Percentiles rank a stretch among this genome's conserved stretches.
Conservation (phyloP, 495 filamentous ascomycete species). For the Barbatosphaeria neglecta region DNA sequence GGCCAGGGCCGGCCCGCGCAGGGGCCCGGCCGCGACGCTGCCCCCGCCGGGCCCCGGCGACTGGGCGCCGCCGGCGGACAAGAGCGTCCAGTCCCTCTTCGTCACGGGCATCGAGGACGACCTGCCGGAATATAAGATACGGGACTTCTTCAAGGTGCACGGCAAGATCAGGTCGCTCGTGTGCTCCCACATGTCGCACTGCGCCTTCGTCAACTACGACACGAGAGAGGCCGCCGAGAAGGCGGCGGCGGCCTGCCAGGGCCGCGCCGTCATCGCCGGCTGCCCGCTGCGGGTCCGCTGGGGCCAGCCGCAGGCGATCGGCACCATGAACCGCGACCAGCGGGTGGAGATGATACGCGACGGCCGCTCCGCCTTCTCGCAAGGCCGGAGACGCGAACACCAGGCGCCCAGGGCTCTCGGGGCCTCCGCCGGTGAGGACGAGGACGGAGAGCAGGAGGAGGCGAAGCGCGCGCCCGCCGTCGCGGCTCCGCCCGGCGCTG, state of each 20-base stretch:
- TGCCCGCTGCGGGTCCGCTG: constrained; percentile 83
- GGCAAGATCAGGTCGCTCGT: constrained; percentile 81
- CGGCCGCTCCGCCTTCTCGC: constrained; percentile 44
- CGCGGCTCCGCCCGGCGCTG: constrained; percentile 73
- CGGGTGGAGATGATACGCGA: constrained; percentile 63
- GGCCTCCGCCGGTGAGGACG: constrained; percentile 6
- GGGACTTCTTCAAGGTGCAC: constrained; percentile 79
- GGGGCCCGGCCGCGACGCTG: constrained; percentile 59
- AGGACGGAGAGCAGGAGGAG: constrained; percentile 12
- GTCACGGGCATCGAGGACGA: constrained; percentile 94
- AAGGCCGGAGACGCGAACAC: constrained; percentile 18
- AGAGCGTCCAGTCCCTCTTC: constrained; percentile 80
- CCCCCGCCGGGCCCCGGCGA: constrained; percentile 71
- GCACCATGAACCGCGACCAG: constrained; percentile 77
- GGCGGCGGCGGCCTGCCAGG: constrained; percentile 74
- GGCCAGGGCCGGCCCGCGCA: too few relatives aligned
- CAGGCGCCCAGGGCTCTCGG: constrained; percentile 20
- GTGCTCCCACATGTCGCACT: constrained; percentile 93
- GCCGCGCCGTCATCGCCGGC: constrained; percentile 70
- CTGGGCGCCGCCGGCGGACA: constrained; percentile 71
- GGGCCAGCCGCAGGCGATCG: constrained; percentile 83
- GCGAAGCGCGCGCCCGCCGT: constrained; percentile 35
- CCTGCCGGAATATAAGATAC: constrained; percentile 79
- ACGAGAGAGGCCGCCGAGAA: constrained; percentile 71
- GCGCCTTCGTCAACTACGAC: constrained; percentile 89